Base-by-base conservation (phyloP, 2,329 filamentous ascomycete species). In the Stagonosporopsis chrysanthemi region DNA sequence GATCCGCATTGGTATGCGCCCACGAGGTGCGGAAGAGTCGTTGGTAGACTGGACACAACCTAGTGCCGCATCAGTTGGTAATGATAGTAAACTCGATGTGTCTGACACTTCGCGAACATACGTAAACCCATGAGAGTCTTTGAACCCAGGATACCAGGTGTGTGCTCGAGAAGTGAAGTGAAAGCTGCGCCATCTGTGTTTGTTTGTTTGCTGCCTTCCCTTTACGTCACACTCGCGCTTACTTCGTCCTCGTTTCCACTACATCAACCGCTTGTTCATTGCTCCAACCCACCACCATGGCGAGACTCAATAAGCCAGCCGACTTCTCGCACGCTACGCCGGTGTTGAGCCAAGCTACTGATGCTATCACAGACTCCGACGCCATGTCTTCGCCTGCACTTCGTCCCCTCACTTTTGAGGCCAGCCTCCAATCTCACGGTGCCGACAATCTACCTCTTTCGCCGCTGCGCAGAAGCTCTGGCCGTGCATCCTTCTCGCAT, bases 181-280 rank as follows among this genome's bases (percentile, higher is more conserved):
- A 57, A 52, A n/a, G n/a, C 19, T 11, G 35, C 19, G 42, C 23
- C 22, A 7, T 22, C 4, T 39, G n/a, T 36, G 47, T 52, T 51
- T 47, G 48, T 58, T 52, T 49, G 55, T 49, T 58, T 49, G 44
- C 26, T 28, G 28, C 9, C 35, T 52, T 38, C 35, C 33, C 31
- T 38, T 42, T 52, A 6, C 29, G 29, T 47, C 38, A 43, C 15
- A 29, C 26, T 24, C 31, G 29, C 38, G 42, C 47, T 31, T 49
- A 14, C 54, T 40, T 49, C 26, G 22, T 23, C 38, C 11, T 31
- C 17, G 6, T 14, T 6, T 3, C 7, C 28, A 43, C 24, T 14
- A 29, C 15, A 11, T 41, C 35, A 24, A 22, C 22, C 12, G 23
- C 41, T 28, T 14, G n/a, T n/a, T n/a, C n/a, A n/a, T n/a, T n/a